Evolutionary conservation across 2,329 filamentous ascomycete genomes (phyloP).

Genomic region (Chaetothyriales sp.): DNA sequence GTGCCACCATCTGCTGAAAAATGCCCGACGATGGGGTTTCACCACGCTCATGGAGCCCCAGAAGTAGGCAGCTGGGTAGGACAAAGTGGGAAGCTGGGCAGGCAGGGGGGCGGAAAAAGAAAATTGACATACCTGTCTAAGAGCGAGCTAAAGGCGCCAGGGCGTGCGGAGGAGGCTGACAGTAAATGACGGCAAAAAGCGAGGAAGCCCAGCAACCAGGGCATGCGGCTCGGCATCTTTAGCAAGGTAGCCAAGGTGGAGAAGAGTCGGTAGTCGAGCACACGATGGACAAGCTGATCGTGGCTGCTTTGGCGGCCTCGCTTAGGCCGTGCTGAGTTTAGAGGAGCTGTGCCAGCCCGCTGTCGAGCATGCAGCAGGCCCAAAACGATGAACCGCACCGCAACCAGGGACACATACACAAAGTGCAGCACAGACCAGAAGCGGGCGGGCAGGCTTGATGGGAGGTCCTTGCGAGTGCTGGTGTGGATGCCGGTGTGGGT

Average conservation of each 20-base stretch:
- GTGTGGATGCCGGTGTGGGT: conserved; percentile 17
- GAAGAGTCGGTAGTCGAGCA: conserved; percentile 66
- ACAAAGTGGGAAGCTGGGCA: conserved; percentile 1
- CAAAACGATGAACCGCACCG: conserved; percentile 49
- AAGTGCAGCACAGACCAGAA: conserved; percentile 40
- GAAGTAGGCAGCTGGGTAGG: conserved; percentile 2
- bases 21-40: not conserved
- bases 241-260: conserved; percentile 56
- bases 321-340: not conserved
- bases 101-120: conserved; percentile 8
- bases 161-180: conserved; percentile 56
- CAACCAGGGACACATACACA: conserved; percentile 39
- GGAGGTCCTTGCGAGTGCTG: conserved; percentile 9
- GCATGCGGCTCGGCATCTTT: conserved; percentile 68
- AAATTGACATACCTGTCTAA: conserved; percentile 69
- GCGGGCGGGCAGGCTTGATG: conserved; percentile 24
- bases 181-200: conserved; percentile 62
- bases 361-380: conserved; percentile 54
- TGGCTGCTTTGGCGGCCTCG: not conserved
- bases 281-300: conserved; percentile 14
- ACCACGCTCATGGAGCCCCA: not conserved
- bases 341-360: conserved; percentile 33
- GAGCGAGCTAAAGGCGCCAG: conserved; percentile 60
- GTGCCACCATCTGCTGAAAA: conserved; percentile 1
- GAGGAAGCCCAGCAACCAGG: conserved; percentile 66